Percentiles rank a stretch among this genome's conserved stretches.
Evolutionary conservation across 495 filamentous ascomycete species (phyloP).

Genomic region (Penicillium bovifimosum): DNA sequence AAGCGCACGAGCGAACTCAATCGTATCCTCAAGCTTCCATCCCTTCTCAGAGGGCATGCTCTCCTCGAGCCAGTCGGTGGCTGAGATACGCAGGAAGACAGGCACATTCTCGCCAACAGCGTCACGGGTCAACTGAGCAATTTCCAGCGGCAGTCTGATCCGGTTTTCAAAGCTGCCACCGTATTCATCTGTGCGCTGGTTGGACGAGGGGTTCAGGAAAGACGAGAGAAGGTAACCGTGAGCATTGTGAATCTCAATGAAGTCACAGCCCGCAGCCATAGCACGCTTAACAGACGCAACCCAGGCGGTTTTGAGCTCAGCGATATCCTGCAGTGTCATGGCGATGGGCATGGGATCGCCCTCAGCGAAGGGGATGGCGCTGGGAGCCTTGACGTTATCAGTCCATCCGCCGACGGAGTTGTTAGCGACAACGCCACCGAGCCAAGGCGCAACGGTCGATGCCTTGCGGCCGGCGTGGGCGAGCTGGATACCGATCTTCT

Average conservation of each 20-base stretch:
- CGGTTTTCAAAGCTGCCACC: slow-evolving; percentile 63
- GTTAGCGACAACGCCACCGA: slow-evolving; percentile 43
- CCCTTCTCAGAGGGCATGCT: slow-evolving; percentile 40
- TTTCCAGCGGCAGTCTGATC: slow-evolving; percentile 52
- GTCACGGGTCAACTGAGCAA: slow-evolving; percentile 52
- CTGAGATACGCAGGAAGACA: slow-evolving; percentile 58
- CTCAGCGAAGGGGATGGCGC: slow-evolving; percentile 49
- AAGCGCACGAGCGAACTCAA: slow-evolving; percentile 50
- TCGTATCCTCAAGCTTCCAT: slow-evolving; percentile 54
- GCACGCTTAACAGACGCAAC: slow-evolving; percentile 50
- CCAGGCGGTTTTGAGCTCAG: slow-evolving; percentile 52
- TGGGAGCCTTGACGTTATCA: slow-evolving; percentile 50
- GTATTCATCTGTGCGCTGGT: slow-evolving; percentile 60
- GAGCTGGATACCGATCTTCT: slow-evolving; percentile 70
- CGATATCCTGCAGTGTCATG: slow-evolving; percentile 53
- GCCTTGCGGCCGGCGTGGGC: slow-evolving; percentile 75
- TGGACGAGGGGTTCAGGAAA: slow-evolving; percentile 60
- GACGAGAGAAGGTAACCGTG: slow-evolving; percentile 62
- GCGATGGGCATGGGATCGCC: slow-evolving; percentile 46
- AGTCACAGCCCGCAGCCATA: slow-evolving; percentile 53
- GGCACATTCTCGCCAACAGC: slow-evolving; percentile 55
- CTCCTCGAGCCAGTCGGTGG: slow-evolving; percentile 58
- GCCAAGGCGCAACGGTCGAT: slow-evolving; percentile 63
- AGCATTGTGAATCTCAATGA: slow-evolving; percentile 55
- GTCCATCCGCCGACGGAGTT: slow-evolving; percentile 60